phyloP scores from a whole-genome alignment of 768 basidiomycete species.

The Termitomyces bulborhizus region DNA sequence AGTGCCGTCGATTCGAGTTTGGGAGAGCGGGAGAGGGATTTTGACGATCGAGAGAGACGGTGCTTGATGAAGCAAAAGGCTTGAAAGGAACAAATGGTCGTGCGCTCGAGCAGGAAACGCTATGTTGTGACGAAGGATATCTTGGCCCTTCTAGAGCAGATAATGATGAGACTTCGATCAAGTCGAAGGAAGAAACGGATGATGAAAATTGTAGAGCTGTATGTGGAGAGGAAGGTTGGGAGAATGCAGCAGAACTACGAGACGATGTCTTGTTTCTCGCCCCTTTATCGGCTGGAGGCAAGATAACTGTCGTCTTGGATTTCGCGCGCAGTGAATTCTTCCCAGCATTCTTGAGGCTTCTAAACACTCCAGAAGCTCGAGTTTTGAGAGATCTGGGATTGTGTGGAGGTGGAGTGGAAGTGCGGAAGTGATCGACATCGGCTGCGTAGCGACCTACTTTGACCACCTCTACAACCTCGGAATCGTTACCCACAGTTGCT shows the following conservation, averaged over 20 bases:
- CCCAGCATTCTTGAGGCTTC: conserved; percentile 37
- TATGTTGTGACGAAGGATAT: conserved; percentile 7
- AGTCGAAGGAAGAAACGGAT: conserved; percentile 26
- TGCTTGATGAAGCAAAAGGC: conserved; percentile 12
- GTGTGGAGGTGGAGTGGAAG: conserved; percentile 20
- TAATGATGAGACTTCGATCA: conserved; percentile 12
- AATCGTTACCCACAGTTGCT: conserved; percentile 31
- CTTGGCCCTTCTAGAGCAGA: conserved; percentile 15
- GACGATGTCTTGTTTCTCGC: conserved; percentile 26
- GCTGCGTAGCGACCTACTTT: conserved; percentile 39
- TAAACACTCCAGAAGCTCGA: conserved; percentile 41
- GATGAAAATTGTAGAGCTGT: conserved; percentile 18
- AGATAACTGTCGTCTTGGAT: conserved; percentile 28
- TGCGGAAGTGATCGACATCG: conserved; percentile 3
- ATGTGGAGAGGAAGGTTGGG: conserved; percentile 29
- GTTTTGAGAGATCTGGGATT: conserved; percentile 36
- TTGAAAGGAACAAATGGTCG: background rate
- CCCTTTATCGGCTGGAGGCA: conserved; percentile 6
- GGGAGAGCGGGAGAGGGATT: conserved; percentile 30
- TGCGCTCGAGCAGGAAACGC: conserved; percentile 1
- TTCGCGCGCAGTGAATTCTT: conserved; percentile 27
- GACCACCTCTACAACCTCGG: conserved; percentile 56
- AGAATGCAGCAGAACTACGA: conserved; percentile 30
- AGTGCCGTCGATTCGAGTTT: conserved; percentile 25
- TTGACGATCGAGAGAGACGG: conserved; percentile 12